These are phyloP conservation scores for Epichloe amarillans DNA, from an alignment of 2,329 filamentous ascomycete species.

Conservation along the genomic window DNA sequence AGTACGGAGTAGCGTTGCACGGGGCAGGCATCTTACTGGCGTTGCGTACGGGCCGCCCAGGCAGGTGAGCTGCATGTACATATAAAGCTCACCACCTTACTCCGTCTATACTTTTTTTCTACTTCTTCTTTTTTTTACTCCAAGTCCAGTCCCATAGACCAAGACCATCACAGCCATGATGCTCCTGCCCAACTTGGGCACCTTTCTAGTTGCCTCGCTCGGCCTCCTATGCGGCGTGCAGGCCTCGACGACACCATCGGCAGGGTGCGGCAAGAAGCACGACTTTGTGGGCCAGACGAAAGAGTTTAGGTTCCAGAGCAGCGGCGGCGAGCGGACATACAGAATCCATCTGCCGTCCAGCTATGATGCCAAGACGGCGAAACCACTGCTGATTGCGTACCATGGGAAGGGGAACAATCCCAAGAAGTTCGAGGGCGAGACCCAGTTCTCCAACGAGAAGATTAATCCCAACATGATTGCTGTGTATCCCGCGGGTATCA, in stretches of 20 bases:
- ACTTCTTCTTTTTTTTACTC: no score
- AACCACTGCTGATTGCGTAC: constrained; percentile 32
- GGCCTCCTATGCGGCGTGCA: not conserved
- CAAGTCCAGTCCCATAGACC: no score
- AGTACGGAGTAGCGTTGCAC: no score
- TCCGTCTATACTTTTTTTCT: no score
- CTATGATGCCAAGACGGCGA: constrained; percentile 20
- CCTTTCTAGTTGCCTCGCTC: not conserved
- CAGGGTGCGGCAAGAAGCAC: constrained; percentile 10
- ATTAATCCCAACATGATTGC: constrained; percentile 25
- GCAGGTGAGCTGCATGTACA: no score
- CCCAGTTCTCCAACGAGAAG: constrained; percentile 23
- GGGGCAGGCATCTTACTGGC: no score
- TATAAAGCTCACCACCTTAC: no score
- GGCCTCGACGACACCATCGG: not conserved
- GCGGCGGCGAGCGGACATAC: constrained; percentile 9
- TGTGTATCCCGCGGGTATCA: constrained; percentile 32
- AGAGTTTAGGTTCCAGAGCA: constrained; percentile 13
- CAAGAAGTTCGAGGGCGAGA: constrained; percentile 17
- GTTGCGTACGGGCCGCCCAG: no score
- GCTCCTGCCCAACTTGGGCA: not conserved
- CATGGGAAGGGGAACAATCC: constrained; percentile 29
- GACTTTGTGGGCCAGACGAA: constrained; percentile 10
- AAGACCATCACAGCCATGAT: not conserved
- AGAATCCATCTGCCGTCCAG: constrained; percentile 11